Evolutionary conservation across 1,139 yeast genomes (phyloP), one percentile per base, ranked within the genome.

Genomic region (Diutina ranongensis): DNA sequence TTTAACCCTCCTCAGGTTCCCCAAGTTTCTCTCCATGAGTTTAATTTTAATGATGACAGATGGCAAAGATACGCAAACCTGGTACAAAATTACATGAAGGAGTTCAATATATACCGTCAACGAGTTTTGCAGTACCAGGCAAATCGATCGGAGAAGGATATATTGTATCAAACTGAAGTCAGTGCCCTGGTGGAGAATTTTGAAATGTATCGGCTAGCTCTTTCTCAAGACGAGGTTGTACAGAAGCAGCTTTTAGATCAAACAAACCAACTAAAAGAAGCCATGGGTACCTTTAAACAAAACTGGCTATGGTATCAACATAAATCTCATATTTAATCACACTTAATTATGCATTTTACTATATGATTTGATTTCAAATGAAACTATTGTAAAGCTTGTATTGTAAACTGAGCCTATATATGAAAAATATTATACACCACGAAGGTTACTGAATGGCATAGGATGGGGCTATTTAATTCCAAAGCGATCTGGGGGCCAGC

Each of bases 121-220:
- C 42, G 15, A 4, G 42, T 38, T 16, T 9, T 10, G 3, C 8
- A 4, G 15, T 25, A 38, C 13, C 31, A 38, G 32, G 32, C 19
- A 15, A 9, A n/a, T 18, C 42, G 42, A 16, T 27, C 25, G n/a
- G 10, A 25, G 10, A 27, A 25, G 13, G 42, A 38, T 22, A 16
- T 15, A 21, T 16, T 13, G 10, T 15, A 38, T 13, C 32, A 18
- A n/a, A 16, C 7, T 16, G 42, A 38, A 10, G 15, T 38, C 33
- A 38, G 32, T 25, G 31, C 42, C 19, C 42, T 38, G 42, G 42
- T 22, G 31, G 32, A 31, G 10, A 38, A 38, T 13, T 38, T 38
- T 25, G 31, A 38, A 22, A 32, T 27, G 21, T 38, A 38, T 12
- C 42, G 22, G n/a, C n/a, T 8, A 13, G 42, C 42, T 10, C 25